Percentiles rank a stretch among this genome's conserved stretches.
Conservation (phyloP, 371 early-diverging fungal genomes). For the Apophysomyces trapeziformis region DNA sequence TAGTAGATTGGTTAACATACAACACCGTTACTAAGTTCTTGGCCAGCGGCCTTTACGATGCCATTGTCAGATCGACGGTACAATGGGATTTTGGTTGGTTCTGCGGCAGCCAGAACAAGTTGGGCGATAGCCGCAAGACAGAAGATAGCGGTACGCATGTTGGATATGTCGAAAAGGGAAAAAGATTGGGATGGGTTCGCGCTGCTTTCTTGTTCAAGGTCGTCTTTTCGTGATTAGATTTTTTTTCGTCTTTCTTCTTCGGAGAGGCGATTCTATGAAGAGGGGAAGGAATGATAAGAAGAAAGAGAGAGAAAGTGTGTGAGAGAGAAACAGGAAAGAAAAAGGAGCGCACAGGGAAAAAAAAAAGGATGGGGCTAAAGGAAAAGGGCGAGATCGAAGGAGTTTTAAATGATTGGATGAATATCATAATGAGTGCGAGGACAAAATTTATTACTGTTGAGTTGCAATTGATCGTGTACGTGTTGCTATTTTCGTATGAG, state of each 20-base stretch:
- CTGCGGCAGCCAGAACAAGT: slow-evolving; percentile 45
- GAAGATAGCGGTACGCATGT: slow-evolving; percentile 46
- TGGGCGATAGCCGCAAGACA: slow-evolving; percentile 50
- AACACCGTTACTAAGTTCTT: slow-evolving; percentile 49
- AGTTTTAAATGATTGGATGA: slow-evolving; percentile 25
- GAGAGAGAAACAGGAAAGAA: slow-evolving; percentile 21
- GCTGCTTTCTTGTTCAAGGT: slow-evolving; percentile 16
- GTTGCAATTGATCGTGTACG: slow-evolving; percentile 4
- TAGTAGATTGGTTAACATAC: slow-evolving; percentile 21
- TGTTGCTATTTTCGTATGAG: slow-evolving; percentile 18
- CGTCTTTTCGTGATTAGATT: slow-evolving; percentile 12
- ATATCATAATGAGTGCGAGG: slow-evolving; percentile 12
- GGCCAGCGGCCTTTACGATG: slow-evolving; percentile 46
- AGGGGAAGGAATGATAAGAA: slow-evolving; percentile 13
- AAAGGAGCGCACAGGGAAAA: slow-evolving; percentile 14
- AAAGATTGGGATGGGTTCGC: slow-evolving; percentile 27
- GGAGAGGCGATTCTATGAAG: slow-evolving; percentile 15
- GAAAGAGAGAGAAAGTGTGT: slow-evolving; percentile 10
- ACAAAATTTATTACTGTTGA: slow-evolving; percentile 19
- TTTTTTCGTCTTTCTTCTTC: slow-evolving; percentile 15
- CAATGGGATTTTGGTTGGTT: slow-evolving; percentile 46
- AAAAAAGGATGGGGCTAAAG: slow-evolving; percentile 14
- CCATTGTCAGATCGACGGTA: slow-evolving; percentile 41
- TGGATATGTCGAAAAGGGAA: slow-evolving; percentile 8
- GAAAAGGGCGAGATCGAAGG: slow-evolving; percentile 21